phyloP scores from a whole-genome alignment of 306 rosid genomes.

The Medicago arabica region DNA sequence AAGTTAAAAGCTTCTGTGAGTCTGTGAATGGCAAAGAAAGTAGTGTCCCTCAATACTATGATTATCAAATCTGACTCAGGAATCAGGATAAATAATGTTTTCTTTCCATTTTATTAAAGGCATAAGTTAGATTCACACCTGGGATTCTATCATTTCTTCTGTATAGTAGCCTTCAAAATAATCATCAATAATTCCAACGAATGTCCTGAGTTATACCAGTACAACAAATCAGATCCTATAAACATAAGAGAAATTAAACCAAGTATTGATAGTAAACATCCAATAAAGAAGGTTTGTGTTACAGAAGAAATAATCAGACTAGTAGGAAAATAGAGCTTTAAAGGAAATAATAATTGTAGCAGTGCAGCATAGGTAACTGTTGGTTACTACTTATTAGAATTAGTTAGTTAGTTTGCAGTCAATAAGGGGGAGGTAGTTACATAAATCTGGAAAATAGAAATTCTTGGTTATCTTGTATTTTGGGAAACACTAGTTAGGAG shows the following conservation, averaged over 20 bases:
- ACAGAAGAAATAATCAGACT: slow-evolving; percentile 16
- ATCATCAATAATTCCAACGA: slow-evolving; percentile 87
- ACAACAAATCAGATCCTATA: slow-evolving; percentile 42
- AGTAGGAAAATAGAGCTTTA: not conserved
- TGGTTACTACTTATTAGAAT: not conserved
- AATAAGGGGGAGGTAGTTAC: slow-evolving; percentile 2
- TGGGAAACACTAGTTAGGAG: slow-evolving; percentile 3
- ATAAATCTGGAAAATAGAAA: slow-evolving; percentile 7
- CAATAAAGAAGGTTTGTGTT: slow-evolving; percentile 1
- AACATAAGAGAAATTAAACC: slow-evolving; percentile 4
- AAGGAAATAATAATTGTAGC: slow-evolving; percentile 12
- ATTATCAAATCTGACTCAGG: slow-evolving; percentile 24
- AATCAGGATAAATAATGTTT: slow-evolving; percentile 29
- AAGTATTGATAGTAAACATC: slow-evolving; percentile 16
- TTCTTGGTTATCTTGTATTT: not conserved
- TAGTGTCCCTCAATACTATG: slow-evolving; percentile 30
- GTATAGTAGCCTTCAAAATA: slow-evolving; percentile 89
- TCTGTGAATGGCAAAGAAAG: slow-evolving; percentile 34
- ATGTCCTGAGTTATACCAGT: slow-evolving; percentile 65
- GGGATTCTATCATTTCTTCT: slow-evolving; percentile 95
- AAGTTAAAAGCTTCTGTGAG: slow-evolving; percentile 41
- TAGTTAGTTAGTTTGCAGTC: slow-evolving; percentile 15
- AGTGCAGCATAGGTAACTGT: not conserved
- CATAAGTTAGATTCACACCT: slow-evolving; percentile 56
- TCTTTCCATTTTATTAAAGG: not conserved